These are phyloP conservation scores for Paecilomyces dactylethromorphus DNA, from an alignment of 2,329 filamentous ascomycete genomes.

Conservation along the genomic window DNA sequence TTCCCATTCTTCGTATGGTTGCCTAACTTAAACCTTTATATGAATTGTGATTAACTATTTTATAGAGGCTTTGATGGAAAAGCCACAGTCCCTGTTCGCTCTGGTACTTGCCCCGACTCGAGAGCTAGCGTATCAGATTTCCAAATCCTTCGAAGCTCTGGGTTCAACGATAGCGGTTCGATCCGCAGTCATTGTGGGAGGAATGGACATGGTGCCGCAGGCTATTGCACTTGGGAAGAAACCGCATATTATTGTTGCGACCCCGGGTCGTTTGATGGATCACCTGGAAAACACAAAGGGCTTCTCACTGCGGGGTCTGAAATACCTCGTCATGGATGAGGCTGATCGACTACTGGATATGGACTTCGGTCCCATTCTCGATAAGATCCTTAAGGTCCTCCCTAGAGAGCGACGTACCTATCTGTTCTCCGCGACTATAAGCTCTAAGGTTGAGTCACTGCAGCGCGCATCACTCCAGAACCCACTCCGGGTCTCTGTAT, in stretches of 20 bases:
- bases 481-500: slow-evolving; percentile 76
- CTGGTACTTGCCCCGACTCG: slow-evolving; percentile 87
- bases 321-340: slow-evolving; percentile 92
- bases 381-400: slow-evolving; percentile 87
- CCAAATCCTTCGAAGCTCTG: slow-evolving; percentile 78
- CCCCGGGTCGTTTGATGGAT: slow-evolving; percentile 80
- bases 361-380: slow-evolving; percentile 86
- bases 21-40: neutral
- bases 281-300: slow-evolving; percentile 96
- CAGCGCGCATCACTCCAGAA: slow-evolving; percentile 84
- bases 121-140: slow-evolving; percentile 88
- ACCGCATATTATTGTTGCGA: slow-evolving; percentile 88
- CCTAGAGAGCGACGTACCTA: slow-evolving; percentile 69
- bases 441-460: slow-evolving; percentile 83
- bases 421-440: slow-evolving; percentile 92
- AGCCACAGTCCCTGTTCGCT: slow-evolving; percentile 78
- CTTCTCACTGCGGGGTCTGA: slow-evolving; percentile 73
- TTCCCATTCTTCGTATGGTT: slow-evolving; percentile 73
- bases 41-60: neutral
- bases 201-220: slow-evolving; percentile 93
- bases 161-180: slow-evolving; percentile 83
- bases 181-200: slow-evolving; percentile 80
- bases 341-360: slow-evolving; percentile 87
- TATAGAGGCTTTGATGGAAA: slow-evolving; percentile 64
- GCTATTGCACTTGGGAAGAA: slow-evolving; percentile 89